A percentile compares a stretch with the other conserved stretches of the same genome.
phyloP scores from a whole-genome alignment of 1,284 basidiomycete species.

The Malassezia brasiliensis region DNA sequence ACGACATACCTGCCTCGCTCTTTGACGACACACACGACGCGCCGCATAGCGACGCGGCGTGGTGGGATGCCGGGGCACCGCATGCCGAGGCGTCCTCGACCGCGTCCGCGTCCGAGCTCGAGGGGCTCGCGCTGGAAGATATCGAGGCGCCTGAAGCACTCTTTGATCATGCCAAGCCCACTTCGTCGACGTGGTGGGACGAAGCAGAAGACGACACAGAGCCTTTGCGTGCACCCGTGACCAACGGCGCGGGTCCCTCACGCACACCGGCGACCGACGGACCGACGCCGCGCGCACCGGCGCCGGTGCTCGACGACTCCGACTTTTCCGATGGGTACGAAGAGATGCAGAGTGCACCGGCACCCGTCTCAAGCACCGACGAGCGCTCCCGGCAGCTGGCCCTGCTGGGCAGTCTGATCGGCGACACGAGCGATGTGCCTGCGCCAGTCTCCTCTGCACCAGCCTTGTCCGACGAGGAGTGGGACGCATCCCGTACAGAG shows the following conservation, averaged over 20 bases:
- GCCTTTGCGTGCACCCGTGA: too few relatives aligned
- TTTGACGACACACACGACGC: slow-evolving; percentile 10
- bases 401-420: slow-evolving; percentile 49
- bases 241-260: too few relatives aligned
- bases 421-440: slow-evolving; percentile 16
- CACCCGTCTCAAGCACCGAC: neutral
- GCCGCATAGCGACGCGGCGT: neutral
- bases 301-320: slow-evolving; percentile 3
- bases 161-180: neutral
- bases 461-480: neutral
- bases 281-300: neutral
- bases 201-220: slow-evolving; percentile 1
- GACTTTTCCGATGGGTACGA: slow-evolving; percentile 44
- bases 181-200: slow-evolving; percentile 3
- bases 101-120: slow-evolving; percentile 16
- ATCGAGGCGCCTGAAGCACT: neutral
- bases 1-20: neutral
- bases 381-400: slow-evolving; percentile 15
- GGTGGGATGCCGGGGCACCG: neutral
- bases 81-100: slow-evolving; percentile 7
- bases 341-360: slow-evolving; percentile 14
- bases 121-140: neutral
- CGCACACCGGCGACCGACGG: neutral
- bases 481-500: neutral
- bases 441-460: neutral